phyloP scores from a whole-genome alignment of 345 rosid species.

The Lepidium aucheri region DNA sequence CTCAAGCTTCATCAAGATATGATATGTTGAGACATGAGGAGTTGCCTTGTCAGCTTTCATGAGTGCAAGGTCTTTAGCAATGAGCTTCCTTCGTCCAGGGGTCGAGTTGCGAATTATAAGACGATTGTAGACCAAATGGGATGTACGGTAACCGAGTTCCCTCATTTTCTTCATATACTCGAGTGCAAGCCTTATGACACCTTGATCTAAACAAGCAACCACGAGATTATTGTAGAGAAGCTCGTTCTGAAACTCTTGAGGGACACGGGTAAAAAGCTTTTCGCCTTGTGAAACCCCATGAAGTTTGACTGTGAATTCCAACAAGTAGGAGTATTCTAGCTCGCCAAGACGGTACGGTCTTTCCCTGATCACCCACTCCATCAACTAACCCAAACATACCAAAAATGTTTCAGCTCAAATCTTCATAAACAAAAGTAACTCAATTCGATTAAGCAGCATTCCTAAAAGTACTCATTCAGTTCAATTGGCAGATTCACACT shows the following conservation, averaged over 20 bases:
- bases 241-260: constrained; percentile 77
- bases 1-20: constrained; percentile 87
- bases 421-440: background rate
- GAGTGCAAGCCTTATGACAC: constrained; percentile 59
- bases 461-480: background rate
- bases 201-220: constrained; percentile 76
- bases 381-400: constrained; percentile 41
- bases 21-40: constrained; percentile 78
- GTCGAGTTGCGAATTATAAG: constrained; percentile 73
- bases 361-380: constrained; percentile 95
- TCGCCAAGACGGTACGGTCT: constrained; percentile 77
- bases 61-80: constrained; percentile 63
- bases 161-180: constrained; percentile 95
- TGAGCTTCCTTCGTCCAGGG: constrained; percentile 50
- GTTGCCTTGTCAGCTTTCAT: constrained; percentile 84
- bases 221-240: constrained; percentile 83
- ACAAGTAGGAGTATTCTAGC: constrained; percentile 71
- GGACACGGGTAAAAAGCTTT: constrained; percentile 59
- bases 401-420: background rate
- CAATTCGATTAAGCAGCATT: background rate
- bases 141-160: constrained; percentile 62
- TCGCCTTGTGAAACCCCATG: constrained; percentile 75
- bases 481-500: background rate
- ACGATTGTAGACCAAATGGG: constrained; percentile 72
- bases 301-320: constrained; percentile 71